Evolutionary conservation across 345 rosid species (phyloP).

Genomic region (Chamaenerion angustifolium): DNA sequence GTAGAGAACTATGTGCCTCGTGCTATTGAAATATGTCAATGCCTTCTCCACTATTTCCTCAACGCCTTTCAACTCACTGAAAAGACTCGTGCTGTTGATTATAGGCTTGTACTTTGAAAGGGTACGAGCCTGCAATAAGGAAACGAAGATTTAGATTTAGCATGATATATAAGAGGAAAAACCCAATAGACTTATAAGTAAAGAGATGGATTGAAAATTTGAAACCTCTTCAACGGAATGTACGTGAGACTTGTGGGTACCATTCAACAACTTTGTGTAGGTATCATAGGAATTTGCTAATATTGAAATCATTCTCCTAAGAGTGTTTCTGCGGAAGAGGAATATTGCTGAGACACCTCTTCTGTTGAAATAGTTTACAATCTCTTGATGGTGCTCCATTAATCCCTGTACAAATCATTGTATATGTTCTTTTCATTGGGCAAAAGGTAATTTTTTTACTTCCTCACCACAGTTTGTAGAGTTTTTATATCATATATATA

Average conservation of each 20-base stretch:
- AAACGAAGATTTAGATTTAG: slow-evolving; percentile 1
- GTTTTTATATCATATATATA: background rate
- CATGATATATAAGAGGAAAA: too few relatives aligned
- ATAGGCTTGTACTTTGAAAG: slow-evolving; percentile 74
- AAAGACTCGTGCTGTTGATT: slow-evolving; percentile 51
- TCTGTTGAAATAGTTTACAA: slow-evolving; percentile 68
- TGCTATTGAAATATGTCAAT: slow-evolving; percentile 49
- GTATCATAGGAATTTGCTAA: slow-evolving; percentile 81
- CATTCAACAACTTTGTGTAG: slow-evolving; percentile 74
- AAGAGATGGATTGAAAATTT: slow-evolving; percentile 16
- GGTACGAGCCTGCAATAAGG: slow-evolving; percentile 51
- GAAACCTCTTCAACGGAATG: slow-evolving; percentile 87
- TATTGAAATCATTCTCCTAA: slow-evolving; percentile 79
- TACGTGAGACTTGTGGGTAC: slow-evolving; percentile 95
- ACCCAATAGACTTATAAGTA: too few relatives aligned
- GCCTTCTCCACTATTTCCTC: slow-evolving; percentile 49
- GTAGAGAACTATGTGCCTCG: slow-evolving; percentile 41
- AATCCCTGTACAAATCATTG: slow-evolving; percentile 44
- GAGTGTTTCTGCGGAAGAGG: slow-evolving; percentile 61
- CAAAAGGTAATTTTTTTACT: too few relatives aligned
- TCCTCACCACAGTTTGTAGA: too few relatives aligned
- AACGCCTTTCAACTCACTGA: slow-evolving; percentile 42
- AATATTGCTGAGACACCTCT: slow-evolving; percentile 64
- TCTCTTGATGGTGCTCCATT: slow-evolving; percentile 47
- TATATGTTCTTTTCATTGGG: too few relatives aligned